These are phyloP conservation scores for Auricularia auricula-judae DNA, from an alignment of 768 basidiomycete genomes.

Conservation along the genomic window DNA sequence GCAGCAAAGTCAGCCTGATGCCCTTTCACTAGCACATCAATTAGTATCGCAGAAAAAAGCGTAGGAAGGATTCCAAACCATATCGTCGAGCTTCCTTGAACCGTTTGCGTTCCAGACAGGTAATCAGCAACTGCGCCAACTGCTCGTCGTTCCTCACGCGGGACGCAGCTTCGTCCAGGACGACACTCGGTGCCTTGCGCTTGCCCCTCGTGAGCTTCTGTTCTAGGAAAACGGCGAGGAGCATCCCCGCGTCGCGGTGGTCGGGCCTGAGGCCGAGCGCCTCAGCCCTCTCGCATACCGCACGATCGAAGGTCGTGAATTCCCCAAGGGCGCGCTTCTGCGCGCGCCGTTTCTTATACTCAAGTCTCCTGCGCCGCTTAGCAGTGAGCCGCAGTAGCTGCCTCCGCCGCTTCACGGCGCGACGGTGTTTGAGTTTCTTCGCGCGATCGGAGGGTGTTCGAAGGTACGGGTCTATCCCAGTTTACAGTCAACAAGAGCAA, in stretches of 20 bases:
- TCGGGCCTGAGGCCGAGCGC: neutral
- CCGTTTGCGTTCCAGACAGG: neutral
- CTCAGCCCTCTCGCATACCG: neutral
- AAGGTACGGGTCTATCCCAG: neutral
- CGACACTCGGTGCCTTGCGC: neutral
- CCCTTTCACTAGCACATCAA: neutral
- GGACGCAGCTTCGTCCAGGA: neutral
- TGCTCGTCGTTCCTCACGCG: neutral
- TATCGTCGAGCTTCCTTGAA: neutral
- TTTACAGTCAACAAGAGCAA: too few species aligned
- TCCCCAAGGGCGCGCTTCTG: neutral
- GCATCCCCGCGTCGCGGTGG: neutral
- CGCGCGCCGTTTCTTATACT: neutral
- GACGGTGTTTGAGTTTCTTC: neutral
- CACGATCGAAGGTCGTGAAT: neutral
- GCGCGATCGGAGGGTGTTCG: neutral
- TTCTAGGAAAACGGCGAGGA: neutral
- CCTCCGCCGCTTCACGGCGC: neutral
- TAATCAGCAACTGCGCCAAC: neutral
- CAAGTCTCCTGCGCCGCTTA: neutral
- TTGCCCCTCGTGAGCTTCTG: neutral
- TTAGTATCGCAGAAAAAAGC: neutral
- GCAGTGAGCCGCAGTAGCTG: neutral
- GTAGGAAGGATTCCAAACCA: neutral
- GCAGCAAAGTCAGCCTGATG: too few species aligned